Evolutionary conservation across 2,329 filamentous ascomycete species (phyloP).

Genomic region (Claviceps monticola): DNA sequence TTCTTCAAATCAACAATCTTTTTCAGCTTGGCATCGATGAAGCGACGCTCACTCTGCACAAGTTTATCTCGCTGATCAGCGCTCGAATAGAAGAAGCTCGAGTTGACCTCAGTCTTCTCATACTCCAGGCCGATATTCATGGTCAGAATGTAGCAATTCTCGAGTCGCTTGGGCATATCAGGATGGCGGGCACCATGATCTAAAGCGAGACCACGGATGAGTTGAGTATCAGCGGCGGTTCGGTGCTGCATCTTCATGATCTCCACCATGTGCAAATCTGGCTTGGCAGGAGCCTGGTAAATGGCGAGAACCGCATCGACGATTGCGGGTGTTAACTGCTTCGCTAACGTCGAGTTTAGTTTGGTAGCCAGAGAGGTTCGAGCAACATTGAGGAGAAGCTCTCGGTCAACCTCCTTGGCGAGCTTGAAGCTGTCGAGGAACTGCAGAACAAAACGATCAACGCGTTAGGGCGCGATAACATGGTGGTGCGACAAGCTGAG

Average conservation of each 20-base stretch:
- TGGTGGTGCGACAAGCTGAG: background rate
- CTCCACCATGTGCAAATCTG: constrained; percentile 97
- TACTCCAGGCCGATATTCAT: constrained; percentile 96
- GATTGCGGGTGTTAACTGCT: constrained; percentile 85
- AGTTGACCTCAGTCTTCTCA: constrained; percentile 99
- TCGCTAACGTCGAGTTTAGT: constrained; percentile 75
- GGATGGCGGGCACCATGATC: constrained; percentile 95
- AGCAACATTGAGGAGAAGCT: constrained; percentile 84
- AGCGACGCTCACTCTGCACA: constrained; percentile 89
- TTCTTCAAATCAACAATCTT: constrained; percentile 98
- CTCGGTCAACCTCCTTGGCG: constrained; percentile 73
- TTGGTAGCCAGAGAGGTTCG: constrained; percentile 92
- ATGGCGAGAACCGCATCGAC: constrained; percentile 94
- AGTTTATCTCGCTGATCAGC: constrained; percentile 96
- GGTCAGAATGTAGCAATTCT: constrained; percentile 90
- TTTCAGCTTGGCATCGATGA: constrained; percentile 89
- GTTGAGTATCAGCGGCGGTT: constrained; percentile 85
- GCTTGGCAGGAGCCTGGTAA: constrained; percentile 77
- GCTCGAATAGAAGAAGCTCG: constrained; percentile 94
- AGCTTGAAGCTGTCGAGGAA: constrained; percentile 95
- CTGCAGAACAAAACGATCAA: constrained; percentile 25
- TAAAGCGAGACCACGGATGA: constrained; percentile 82
- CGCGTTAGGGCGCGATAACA: background rate
- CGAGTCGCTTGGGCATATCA: constrained; percentile 93
- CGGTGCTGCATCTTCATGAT: constrained; percentile 99